These are phyloP conservation scores for Phytomonas sp. DNA, from an alignment of 208 protist species.

Conservation along the genomic window DNA sequence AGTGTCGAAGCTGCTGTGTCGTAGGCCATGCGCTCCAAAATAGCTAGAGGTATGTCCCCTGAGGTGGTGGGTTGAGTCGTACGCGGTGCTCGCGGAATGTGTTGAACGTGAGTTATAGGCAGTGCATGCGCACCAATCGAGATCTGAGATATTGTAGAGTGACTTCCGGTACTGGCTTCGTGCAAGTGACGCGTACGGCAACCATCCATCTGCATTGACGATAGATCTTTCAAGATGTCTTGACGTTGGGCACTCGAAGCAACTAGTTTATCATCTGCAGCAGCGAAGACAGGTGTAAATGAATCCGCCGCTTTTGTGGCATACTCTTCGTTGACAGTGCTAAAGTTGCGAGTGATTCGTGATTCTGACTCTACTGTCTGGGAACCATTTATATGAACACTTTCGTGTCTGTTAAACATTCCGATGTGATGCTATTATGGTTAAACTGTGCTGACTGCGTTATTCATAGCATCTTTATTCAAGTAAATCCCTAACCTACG, in stretches of 20 bases:
- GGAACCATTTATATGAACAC: neutral
- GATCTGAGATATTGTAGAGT: neutral
- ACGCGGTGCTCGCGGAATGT: neutral
- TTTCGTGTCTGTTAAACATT: neutral
- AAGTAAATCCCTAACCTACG: neutral
- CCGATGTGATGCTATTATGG: neutral
- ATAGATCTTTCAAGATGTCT: constrained; percentile 15
- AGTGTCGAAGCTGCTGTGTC: constrained; percentile 23
- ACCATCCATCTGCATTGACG: constrained; percentile 29
- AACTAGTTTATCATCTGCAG: neutral
- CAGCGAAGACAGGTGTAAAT: neutral
- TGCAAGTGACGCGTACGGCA: constrained; percentile 19
- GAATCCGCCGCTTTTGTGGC: neutral
- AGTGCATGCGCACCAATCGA: neutral
- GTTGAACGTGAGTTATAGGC: neutral
- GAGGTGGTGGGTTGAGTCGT: constrained; percentile 10
- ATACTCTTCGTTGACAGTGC: neutral
- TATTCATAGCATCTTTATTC: neutral
- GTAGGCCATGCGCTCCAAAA: constrained; percentile 40
- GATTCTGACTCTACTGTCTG: neutral
- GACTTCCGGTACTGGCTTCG: neutral
- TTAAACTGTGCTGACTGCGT: neutral
- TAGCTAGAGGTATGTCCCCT: constrained; percentile 33
- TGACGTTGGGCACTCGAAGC: neutral
- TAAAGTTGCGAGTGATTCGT: neutral